A percentile compares a stretch with the other conserved stretches of the same genome.
Conservation (phyloP, 371 early-diverging fungal genomes). For the Funneliformis caledonium region DNA sequence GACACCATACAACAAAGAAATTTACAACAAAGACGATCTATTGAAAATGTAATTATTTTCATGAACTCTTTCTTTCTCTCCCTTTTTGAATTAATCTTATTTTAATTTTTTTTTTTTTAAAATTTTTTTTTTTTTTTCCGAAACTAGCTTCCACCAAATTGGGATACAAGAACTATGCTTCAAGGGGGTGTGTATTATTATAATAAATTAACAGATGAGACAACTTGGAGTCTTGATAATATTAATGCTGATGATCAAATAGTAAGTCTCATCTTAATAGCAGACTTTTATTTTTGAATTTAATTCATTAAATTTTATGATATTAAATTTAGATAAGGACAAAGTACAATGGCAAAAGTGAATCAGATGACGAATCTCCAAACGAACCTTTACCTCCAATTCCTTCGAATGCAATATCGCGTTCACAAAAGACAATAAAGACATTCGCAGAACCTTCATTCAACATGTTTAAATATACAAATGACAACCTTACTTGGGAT, state of each 20-base stretch:
- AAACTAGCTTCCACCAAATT: conserved; percentile 59
- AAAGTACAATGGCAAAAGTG: background rate
- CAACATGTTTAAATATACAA: background rate
- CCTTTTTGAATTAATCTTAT: background rate
- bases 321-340: background rate
- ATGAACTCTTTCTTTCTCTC: background rate
- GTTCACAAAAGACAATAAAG: no score
- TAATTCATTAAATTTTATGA: background rate
- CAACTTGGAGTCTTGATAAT: conserved; percentile 63
- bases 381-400: background rate
- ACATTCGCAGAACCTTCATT: background rate
- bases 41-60: background rate
- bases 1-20: conserved; percentile 8
- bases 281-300: no score
- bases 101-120: background rate
- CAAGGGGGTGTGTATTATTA: conserved; percentile 74
- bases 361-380: background rate
- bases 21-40: conserved; percentile 3
- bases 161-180: conserved; percentile 57
- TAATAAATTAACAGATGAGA: conserved; percentile 73
- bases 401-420: background rate
- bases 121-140: background rate
- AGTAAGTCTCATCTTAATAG: background rate
- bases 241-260: conserved; percentile 43
- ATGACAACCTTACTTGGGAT: conserved; percentile 65